Evolutionary conservation across 192 early-diverging fungal genomes (phyloP), one percentile per base, ranked within the genome.

Genomic region (Backusella circina): DNA sequence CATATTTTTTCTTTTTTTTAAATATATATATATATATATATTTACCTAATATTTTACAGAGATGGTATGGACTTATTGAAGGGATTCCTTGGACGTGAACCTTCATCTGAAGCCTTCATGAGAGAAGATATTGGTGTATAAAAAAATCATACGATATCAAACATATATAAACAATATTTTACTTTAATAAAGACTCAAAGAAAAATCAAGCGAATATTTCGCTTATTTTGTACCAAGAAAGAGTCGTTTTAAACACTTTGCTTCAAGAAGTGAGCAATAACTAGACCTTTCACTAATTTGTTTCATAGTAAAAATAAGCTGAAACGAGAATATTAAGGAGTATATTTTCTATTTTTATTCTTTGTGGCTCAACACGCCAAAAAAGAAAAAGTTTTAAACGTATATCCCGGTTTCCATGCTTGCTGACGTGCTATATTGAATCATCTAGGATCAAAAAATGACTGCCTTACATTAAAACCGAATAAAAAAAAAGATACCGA

Each of bases 21-120:
- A n/a, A n/a, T n/a, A n/a, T n/a, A n/a, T n/a, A n/a, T n/a, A n/a
- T n/a, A n/a, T n/a, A n/a, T n/a, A n/a, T n/a, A n/a, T 65, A 38
- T 67, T 33, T 67, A 23, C 26, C 13, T 5, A 31, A 31, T 54
- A 35, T 18, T 30, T 65, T 79, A 65, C 16, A 86, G 83, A 7
- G 94, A 96, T 82, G 91, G 89, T 3, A 90, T 89, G 75, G 91
- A 90, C 67, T 79, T 92, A 23, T 77, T 95, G 68, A 85, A 83
- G 64, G 80, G 80, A 47, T 96, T 96, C 85, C 82, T 96, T 67
- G 93, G 93, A 30, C 88, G 95, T 32, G 91, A 95, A 77, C 94
- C 94, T 26, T 92, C 87, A 38, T 84, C 89, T 35, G 89, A 91
- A 39, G 93, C 95, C 8, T 96, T 94, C 83, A 89, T 94, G 79